Percentiles rank a stretch among this genome's conserved stretches.
Conservation (phyloP, 2,329 filamentous ascomycete genomes). For the Stromatinia cepivora region DNA sequence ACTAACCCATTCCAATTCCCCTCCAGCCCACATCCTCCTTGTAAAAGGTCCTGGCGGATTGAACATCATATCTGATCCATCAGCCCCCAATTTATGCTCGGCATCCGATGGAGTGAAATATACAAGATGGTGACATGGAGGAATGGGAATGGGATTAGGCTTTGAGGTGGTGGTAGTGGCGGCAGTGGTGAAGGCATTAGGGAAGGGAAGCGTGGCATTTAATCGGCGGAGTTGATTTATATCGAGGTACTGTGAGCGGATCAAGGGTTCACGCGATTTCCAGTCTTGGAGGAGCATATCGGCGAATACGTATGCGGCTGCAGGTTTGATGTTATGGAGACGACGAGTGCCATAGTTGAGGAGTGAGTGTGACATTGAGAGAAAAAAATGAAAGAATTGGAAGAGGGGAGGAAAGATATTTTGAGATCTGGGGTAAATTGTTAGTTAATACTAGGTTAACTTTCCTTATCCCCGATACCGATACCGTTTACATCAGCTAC, state of each 20-base stretch:
- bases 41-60: conserved; percentile 62
- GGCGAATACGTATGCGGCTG: conserved; percentile 36
- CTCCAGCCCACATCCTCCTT: conserved; percentile 68
- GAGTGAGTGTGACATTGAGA: background rate
- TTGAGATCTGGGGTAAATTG: background rate
- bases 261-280: conserved; percentile 43
- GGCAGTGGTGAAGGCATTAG: conserved; percentile 41
- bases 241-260: conserved; percentile 55
- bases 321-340: conserved; percentile 36
- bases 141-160: conserved; percentile 26
- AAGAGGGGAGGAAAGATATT: background rate
- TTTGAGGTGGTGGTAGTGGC: conserved; percentile 11
- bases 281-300: conserved; percentile 44
- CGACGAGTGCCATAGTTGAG: conserved; percentile 4
- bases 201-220: conserved; percentile 54
- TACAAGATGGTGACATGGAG: conserved; percentile 56
- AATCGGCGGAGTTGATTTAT: conserved; percentile 64
- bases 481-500: background rate
- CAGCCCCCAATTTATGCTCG: conserved; percentile 55
- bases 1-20: conserved; percentile 54
- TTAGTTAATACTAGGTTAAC: background rate
- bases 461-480: background rate
- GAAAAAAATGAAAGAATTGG: background rate
- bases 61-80: conserved; percentile 62
- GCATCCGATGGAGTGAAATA: conserved; percentile 62